phyloP scores from a whole-genome alignment of 805 yeast genomes.

The Candida oleophila region DNA sequence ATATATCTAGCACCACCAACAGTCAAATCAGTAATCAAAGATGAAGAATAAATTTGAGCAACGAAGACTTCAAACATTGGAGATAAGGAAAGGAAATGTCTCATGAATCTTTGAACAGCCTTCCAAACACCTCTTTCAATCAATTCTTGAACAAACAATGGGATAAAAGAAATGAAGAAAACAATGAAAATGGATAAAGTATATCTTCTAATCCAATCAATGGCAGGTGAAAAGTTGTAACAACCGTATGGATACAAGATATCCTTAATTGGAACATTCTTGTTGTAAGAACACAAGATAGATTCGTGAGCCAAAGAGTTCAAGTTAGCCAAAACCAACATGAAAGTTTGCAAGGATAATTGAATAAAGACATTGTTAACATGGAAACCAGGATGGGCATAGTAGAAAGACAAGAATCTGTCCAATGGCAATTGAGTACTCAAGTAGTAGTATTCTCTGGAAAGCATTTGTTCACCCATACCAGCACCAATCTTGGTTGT shows the following conservation, averaged over 20 bases:
- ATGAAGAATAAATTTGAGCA: conserved; percentile 71
- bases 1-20: conserved; percentile 82
- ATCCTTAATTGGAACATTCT: conserved; percentile 59
- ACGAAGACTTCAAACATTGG: conserved; percentile 80
- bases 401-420: conserved; percentile 74
- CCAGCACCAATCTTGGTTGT: conserved; percentile 87
- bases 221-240: conserved; percentile 64
- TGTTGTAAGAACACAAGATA: conserved; percentile 59
- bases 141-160: conserved; percentile 73
- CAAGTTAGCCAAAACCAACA: conserved; percentile 61
- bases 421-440: conserved; percentile 78
- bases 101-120: conserved; percentile 59
- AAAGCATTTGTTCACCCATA: conserved; percentile 85
- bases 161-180: conserved; percentile 71
- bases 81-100: conserved; percentile 69
- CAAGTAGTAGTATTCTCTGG: conserved; percentile 76
- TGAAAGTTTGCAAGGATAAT: conserved; percentile 54
- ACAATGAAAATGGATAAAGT: conserved; percentile 73
- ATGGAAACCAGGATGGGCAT: conserved; percentile 87
- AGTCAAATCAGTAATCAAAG: conserved; percentile 64
- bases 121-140: conserved; percentile 75
- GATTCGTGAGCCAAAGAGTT: conserved; percentile 64
- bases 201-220: conserved; percentile 73
- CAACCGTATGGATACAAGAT: conserved; percentile 68
- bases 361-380: conserved; percentile 74